phyloP scores from a whole-genome alignment of 352 stramenopile species.

The Phytophthora capsici region DNA sequence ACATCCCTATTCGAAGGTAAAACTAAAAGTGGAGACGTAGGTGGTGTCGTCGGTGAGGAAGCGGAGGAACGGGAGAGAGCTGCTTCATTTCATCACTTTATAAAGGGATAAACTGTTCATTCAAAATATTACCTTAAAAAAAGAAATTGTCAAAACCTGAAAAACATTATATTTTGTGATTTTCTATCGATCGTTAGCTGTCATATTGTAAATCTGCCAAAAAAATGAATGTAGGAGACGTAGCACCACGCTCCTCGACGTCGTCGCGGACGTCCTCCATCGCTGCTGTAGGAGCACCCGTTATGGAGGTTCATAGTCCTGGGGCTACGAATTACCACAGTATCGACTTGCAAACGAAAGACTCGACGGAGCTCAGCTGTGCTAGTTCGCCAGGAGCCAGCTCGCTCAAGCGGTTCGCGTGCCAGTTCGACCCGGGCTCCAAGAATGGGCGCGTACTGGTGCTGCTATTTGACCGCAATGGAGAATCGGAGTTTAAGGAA shows the following conservation, averaged over 20 bases:
- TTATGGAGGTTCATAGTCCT: slow-evolving; percentile 10
- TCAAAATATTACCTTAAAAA: no score
- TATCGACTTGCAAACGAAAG: slow-evolving; percentile 41
- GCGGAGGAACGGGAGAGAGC: no score
- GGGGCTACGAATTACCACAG: slow-evolving; percentile 39
- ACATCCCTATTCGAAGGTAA: no score
- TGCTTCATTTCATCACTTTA: no score
- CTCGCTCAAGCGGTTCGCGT: slow-evolving; percentile 45
- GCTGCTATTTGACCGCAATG: slow-evolving; percentile 59
- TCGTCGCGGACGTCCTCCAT: slow-evolving; percentile 4
- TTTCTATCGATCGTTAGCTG: no score
- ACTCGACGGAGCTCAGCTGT: slow-evolving; percentile 32
- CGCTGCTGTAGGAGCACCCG: slow-evolving; percentile 6
- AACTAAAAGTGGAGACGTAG: no score
- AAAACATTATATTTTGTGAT: no score
- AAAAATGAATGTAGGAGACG: background rate
- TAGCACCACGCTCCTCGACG: slow-evolving; percentile 1
- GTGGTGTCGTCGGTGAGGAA: no score
- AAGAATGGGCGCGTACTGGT: slow-evolving; percentile 50
- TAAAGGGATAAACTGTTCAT: no score
- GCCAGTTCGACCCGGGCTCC: slow-evolving; percentile 49
- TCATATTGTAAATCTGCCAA: slow-evolving; percentile 7
- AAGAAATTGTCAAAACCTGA: no score
- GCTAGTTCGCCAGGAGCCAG: slow-evolving; percentile 32
- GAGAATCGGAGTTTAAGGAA: slow-evolving; percentile 56